These are phyloP conservation scores for Trametes punicea DNA, from an alignment of 768 basidiomycete species.

Conservation along the genomic window DNA sequence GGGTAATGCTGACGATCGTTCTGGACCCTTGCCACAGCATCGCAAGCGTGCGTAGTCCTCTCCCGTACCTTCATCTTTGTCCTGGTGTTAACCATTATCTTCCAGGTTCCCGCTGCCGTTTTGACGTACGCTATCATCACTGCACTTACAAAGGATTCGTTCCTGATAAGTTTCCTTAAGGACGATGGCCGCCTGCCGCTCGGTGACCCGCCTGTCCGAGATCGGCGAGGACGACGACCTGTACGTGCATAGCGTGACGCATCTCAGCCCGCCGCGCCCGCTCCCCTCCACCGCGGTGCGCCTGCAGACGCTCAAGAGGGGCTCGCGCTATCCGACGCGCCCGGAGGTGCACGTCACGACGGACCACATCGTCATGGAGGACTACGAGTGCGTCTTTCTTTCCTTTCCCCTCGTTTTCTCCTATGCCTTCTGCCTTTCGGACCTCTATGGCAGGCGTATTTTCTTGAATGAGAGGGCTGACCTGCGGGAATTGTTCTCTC, in stretches of 20 bases:
- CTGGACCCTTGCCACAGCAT: constrained; percentile 36
- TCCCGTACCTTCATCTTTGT: background rate
- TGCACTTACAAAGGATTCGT: background rate
- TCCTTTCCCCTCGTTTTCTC: too few relatives aligned
- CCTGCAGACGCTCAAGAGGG: constrained; percentile 5
- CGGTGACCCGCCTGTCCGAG: constrained; percentile 63
- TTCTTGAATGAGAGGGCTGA: too few relatives aligned
- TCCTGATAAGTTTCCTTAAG: constrained; percentile 14
- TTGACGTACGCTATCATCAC: constrained; percentile 47
- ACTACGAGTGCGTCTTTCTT: constrained; percentile 37
- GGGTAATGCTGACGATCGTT: background rate
- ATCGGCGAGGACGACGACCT: constrained; percentile 38
- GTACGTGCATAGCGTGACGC: constrained; percentile 25
- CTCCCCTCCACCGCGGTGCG: background rate
- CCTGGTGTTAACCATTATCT: background rate
- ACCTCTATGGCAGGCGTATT: background rate
- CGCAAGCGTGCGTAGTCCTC: constrained; percentile 39
- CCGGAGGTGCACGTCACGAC: constrained; percentile 56
- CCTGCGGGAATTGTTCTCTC: too few relatives aligned
- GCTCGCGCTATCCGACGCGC: constrained; percentile 25
- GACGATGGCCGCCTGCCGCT: constrained; percentile 62
- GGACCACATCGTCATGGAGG: constrained; percentile 58
- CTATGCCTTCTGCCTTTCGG: background rate
- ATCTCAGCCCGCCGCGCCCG: constrained; percentile 1
- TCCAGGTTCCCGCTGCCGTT: constrained; percentile 60